Evolutionary conservation across 768 basidiomycete species (phyloP).

Genomic region (Psilocybe tampanensis): DNA sequence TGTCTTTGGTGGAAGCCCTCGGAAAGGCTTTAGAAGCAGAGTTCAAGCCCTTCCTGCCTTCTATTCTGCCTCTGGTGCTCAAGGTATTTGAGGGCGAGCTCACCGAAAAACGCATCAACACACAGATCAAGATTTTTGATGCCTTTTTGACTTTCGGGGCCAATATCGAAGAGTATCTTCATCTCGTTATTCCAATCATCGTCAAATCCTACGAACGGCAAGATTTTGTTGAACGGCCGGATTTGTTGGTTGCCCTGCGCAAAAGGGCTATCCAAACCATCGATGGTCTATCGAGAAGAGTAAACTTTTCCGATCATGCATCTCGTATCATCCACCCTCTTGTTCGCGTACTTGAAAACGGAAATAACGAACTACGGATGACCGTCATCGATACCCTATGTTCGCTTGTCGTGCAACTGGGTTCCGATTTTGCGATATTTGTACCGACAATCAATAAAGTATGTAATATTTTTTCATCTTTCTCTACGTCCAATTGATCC

Average conservation of each 20-base stretch:
- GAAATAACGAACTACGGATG: constrained; percentile 77
- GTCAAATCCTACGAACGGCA: constrained; percentile 87
- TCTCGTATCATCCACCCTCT: constrained; percentile 96
- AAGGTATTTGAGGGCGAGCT: constrained; percentile 91
- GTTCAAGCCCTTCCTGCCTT: constrained; percentile 94
- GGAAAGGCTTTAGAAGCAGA: constrained; percentile 95
- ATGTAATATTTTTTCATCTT: background rate
- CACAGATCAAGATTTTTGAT: constrained; percentile 91
- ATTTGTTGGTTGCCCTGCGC: constrained; percentile 73
- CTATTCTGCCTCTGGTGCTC: constrained; percentile 85
- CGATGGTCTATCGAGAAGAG: constrained; percentile 84
- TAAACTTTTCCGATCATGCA: constrained; percentile 98
- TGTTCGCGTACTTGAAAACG: constrained; percentile 77
- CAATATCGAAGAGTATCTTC: constrained; percentile 97
- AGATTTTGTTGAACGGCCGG: constrained; percentile 78
- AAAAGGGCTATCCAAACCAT: constrained; percentile 92
- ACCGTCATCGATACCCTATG: constrained; percentile 94
- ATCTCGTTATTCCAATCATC: constrained; percentile 94
- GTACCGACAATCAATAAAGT: constrained; percentile 98
- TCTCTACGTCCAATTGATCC: background rate
- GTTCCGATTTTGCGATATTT: constrained; percentile 96
- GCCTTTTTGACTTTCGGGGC: constrained; percentile 94
- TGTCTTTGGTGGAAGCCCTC: constrained; percentile 89
- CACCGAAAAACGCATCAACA: constrained; percentile 74
- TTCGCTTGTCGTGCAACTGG: constrained; percentile 89